Conservation (phyloP, 306 rosid species). For the Sicyos edulis region DNA sequence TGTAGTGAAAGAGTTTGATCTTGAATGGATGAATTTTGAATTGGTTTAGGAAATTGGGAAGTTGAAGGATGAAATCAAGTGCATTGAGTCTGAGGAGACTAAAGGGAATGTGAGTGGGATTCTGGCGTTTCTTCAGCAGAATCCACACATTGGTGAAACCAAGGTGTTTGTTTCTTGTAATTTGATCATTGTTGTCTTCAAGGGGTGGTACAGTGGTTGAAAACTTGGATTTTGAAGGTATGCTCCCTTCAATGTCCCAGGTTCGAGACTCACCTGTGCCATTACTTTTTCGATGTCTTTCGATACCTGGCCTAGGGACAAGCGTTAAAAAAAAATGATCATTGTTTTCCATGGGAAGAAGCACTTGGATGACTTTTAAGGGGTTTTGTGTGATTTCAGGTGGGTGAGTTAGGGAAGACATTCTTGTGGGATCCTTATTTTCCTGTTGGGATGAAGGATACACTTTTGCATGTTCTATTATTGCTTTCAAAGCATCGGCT, state of each 20-base stretch:
- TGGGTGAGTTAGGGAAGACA: constrained; percentile 54
- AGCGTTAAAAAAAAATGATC: too few relatives aligned
- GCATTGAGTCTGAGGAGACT: constrained; percentile 15
- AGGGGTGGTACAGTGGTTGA: too few relatives aligned
- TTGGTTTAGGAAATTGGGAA: constrained; percentile 40
- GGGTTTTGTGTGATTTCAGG: constrained; percentile 26
- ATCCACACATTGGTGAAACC: constrained; percentile 57
- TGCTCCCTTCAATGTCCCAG: too few relatives aligned
- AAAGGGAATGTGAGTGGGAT: constrained; percentile 18
- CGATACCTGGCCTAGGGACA: too few relatives aligned
- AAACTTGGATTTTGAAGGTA: too few relatives aligned
- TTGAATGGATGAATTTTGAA: not conserved
- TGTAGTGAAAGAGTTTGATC: constrained; percentile 8
- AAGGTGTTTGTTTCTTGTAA: constrained; percentile 28
- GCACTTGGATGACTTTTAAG: not conserved
- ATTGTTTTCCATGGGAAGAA: not conserved
- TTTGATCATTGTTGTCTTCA: too few relatives aligned
- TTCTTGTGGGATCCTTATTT: constrained; percentile 65
- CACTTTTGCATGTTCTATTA: constrained; percentile 54
- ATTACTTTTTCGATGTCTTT: too few relatives aligned
- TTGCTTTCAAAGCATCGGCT: constrained; percentile 54
- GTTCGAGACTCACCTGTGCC: too few relatives aligned
- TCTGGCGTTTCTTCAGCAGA: constrained; percentile 36
- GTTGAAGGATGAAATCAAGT: constrained; percentile 10
- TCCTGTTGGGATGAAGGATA: constrained; percentile 44